Percentiles rank a stretch among this genome's conserved stretches.
Evolutionary conservation across 495 filamentous ascomycete species (phyloP).

Genomic region (Zalerion maritima): DNA sequence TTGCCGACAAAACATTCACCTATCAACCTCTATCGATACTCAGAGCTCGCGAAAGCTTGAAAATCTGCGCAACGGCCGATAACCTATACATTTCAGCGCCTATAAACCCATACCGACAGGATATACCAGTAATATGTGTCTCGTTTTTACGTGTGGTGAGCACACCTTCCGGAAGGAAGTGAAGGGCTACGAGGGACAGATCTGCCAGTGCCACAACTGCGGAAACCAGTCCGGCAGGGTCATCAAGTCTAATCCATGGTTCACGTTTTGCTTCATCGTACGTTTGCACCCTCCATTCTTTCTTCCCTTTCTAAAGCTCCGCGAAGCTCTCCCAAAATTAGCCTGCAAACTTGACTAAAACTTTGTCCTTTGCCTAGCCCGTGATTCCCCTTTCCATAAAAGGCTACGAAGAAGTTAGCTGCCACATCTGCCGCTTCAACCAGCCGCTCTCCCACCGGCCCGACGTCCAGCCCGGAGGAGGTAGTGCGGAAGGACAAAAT

Average conservation of each 20-base stretch:
- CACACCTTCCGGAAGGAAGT: conserved; percentile 40
- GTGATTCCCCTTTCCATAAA: conserved; percentile 39
- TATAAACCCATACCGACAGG: conserved; percentile 1
- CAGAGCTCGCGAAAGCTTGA: too few relatives aligned
- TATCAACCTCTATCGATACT: too few relatives aligned
- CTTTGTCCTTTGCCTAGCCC: conserved; percentile 21
- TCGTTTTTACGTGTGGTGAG: conserved; percentile 44
- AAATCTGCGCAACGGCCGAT: conserved; percentile 6
- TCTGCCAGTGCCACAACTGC: conserved; percentile 42
- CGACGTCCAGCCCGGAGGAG: conserved; percentile 31
- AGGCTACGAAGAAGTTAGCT: conserved; percentile 38
- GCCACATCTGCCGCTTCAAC: conserved; percentile 40
- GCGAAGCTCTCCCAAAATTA: neutral
- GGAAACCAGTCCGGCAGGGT: conserved; percentile 37
- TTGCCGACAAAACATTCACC: too few relatives aligned
- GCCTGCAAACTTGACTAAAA: conserved; percentile 5
- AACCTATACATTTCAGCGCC: conserved; percentile 1
- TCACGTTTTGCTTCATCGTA: conserved; percentile 44
- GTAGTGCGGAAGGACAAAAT: conserved; percentile 20
- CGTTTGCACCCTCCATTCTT: conserved; percentile 9
- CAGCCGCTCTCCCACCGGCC: conserved; percentile 37
- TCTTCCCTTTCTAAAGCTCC: neutral
- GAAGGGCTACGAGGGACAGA: conserved; percentile 36
- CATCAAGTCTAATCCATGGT: conserved; percentile 40
- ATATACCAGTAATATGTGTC: conserved; percentile 27